Conservation (phyloP, 352 stramenopile genomes). For the Globisporangium lucens region DNA sequence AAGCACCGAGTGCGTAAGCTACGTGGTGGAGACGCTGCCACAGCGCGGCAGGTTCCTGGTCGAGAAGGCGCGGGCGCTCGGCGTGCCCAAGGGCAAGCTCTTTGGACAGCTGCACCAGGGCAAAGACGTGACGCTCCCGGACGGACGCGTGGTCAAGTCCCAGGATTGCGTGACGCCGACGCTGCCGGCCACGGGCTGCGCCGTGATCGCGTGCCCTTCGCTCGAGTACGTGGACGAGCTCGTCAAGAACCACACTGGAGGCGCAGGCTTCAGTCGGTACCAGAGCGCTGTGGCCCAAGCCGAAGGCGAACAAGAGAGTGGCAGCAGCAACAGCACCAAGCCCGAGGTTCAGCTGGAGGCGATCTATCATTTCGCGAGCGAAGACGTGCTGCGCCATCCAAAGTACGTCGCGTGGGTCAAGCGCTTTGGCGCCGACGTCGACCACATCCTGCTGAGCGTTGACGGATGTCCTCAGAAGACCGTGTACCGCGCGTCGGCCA, state of each 20-base stretch:
- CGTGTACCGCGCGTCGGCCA: constrained; percentile 67
- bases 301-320: constrained; percentile 6
- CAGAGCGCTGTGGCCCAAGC: constrained; percentile 9
- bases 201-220: constrained; percentile 61
- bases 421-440: constrained; percentile 49
- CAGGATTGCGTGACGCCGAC: constrained; percentile 70
- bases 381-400: constrained; percentile 46
- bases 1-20: constrained; percentile 53
- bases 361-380: constrained; percentile 55
- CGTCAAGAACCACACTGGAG: constrained; percentile 13
- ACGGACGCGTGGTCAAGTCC: constrained; percentile 59
- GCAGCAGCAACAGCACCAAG: background rate
- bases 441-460: constrained; percentile 63
- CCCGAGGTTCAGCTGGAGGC: constrained; percentile 50
- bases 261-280: constrained; percentile 41
- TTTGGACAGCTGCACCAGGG: constrained; percentile 79
- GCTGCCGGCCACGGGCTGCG: constrained; percentile 42
- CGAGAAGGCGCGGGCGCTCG: constrained; percentile 57
- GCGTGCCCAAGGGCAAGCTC: constrained; percentile 72
- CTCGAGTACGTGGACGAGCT: constrained; percentile 61
- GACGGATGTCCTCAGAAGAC: constrained; percentile 53
- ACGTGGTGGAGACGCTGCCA: constrained; percentile 67
- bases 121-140: constrained; percentile 67
- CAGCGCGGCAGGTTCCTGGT: constrained; percentile 82
- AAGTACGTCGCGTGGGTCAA: constrained; percentile 59